Base-by-base conservation (phyloP, 208 protist species). In the Herpetomonas tarakana region DNA sequence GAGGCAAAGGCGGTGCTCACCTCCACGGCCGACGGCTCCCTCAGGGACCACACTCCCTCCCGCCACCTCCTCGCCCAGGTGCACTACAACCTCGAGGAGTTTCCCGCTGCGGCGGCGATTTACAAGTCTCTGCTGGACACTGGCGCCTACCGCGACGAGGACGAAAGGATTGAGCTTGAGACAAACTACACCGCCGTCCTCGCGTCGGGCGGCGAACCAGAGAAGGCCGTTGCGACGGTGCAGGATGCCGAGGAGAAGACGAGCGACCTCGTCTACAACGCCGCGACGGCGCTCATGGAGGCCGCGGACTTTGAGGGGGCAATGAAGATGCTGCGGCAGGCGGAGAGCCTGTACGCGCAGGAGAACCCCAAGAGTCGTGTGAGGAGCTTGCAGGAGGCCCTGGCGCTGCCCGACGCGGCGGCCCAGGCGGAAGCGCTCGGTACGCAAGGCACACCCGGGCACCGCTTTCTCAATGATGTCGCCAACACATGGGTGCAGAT, bases 1-100 rank as follows among this genome's bases (percentile, higher is more conserved):
- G 69, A 87, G 62, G 88, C 88, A 9, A 73, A 80, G 51, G 24
- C 24, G 16, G 67, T 73, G 26, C 70, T 89, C 39, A 65, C n/a
- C 0, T 45, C 45, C 35, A 41, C 35, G 9, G 54, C 67, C 14
- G n/a, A 22, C 27, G 52, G 52, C 22, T 29, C 29, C 7, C 21
- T 56, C 26, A 60, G 46, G 38, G 38, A 19, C 46, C 66, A 86
- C 38, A 62, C 74, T 28, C 68, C 84, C 3, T 79, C 80, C 16
- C 74, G 73, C 7, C 79, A 94, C 63, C 72, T 94, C 3, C 74
- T 90, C 3, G 88, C 85, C 3, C 88, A 94, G 62, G 65, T 91
- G 7, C 76, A 88, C 67, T 94, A 92, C 74, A 76, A 88, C 56
- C 67, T 91, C n/a, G 88, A 92, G 68, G 70, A 84, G 65, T 92